A percentile compares a stretch with the other conserved stretches of the same genome.
Evolutionary conservation across 768 basidiomycete genomes (phyloP).

Genomic region (Leccinum broughii): DNA sequence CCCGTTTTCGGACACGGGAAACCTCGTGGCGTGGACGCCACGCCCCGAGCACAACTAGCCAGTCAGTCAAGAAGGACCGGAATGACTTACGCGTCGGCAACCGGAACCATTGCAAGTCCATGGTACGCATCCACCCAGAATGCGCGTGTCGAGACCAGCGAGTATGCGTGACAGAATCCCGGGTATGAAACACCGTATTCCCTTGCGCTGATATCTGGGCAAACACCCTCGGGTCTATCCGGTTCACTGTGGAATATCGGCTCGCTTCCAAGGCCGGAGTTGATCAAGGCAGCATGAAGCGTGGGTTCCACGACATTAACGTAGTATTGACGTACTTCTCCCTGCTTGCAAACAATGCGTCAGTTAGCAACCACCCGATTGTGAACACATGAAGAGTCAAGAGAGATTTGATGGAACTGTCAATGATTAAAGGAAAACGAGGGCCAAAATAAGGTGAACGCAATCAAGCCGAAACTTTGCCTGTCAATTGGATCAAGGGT

Average conservation of each 20-base stretch:
- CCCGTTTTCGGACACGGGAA: conserved; percentile 14
- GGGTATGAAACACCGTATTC: conserved; percentile 22
- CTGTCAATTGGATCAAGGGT: conserved; percentile 19
- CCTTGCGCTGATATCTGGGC: conserved; percentile 4
- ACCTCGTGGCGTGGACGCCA: conserved; percentile 21
- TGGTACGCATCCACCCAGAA: conserved; percentile 85
- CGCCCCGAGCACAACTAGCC: conserved; percentile 2
- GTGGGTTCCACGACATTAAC: conserved; percentile 31
- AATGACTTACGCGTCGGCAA: conserved; percentile 72
- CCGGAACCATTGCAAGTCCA: conserved; percentile 78
- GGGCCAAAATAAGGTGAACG: conserved; percentile 11
- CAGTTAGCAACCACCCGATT: conserved; percentile 14
- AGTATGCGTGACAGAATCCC: conserved; percentile 40
- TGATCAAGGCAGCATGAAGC: conserved; percentile 18
- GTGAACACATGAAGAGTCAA: conserved; percentile 12
- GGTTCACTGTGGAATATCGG: not conserved
- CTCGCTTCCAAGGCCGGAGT: conserved; percentile 5
- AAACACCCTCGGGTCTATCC: not conserved
- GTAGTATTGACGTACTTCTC: conserved; percentile 38
- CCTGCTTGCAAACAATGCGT: conserved; percentile 27
- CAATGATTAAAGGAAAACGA: conserved; percentile 10
- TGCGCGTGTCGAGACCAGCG: conserved; percentile 77
- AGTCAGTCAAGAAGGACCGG: conserved; percentile 2
- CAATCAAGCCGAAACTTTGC: conserved; percentile 3
- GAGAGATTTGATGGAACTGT: conserved; percentile 5